Base-by-base conservation (phyloP, 129 eudicot species). In the Glebionis coronaria region DNA sequence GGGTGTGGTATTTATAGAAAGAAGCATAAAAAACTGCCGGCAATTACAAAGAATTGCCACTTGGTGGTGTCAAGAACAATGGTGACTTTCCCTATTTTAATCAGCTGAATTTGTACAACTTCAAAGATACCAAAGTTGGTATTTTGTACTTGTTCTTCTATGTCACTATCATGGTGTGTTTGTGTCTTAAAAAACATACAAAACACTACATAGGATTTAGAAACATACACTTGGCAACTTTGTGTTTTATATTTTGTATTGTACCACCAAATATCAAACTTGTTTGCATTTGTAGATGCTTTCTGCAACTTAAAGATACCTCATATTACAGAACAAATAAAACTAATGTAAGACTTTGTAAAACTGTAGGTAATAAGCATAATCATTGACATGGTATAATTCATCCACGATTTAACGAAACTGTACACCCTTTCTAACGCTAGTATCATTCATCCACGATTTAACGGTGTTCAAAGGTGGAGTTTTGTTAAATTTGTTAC, bases 31-130 rank as follows among this genome's bases (percentile, higher is more conserved):
- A 74, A 44, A 50, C 25, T 15, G 80, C 80, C 80, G 80, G 80
- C 80, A 7, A 75, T 75, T 68, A 68, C 75, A 75, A 75, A 75
- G 70, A 61, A 60, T 7, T 75, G 80, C 80, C 80, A 75, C 61
- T 15, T 75, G 80, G 70, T 68, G 74, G 63, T 60, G 80, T 60
- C 29, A 75, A 75, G 51, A 68, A 68, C 80, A 60, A 75, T 21
- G 80, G 64, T 23, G 80, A 75, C 69, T 40, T 51, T 15, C 63
- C 61, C 70, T 63, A 38, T 44, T 73, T 53, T 54, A 63, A 51
- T 7, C 15, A 64, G 25, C 50, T 60, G 11, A 50, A 27, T 12
- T 35, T 75, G 80, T 75, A 68, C 46, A 68, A 59, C 70, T 75
- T 68, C 80, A 60, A 49, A 20, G 70, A 61, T 27, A 68, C 21